These are phyloP conservation scores for Gymnopus androsaceus DNA, from an alignment of 1,284 basidiomycete genomes.

Conservation along the genomic window DNA sequence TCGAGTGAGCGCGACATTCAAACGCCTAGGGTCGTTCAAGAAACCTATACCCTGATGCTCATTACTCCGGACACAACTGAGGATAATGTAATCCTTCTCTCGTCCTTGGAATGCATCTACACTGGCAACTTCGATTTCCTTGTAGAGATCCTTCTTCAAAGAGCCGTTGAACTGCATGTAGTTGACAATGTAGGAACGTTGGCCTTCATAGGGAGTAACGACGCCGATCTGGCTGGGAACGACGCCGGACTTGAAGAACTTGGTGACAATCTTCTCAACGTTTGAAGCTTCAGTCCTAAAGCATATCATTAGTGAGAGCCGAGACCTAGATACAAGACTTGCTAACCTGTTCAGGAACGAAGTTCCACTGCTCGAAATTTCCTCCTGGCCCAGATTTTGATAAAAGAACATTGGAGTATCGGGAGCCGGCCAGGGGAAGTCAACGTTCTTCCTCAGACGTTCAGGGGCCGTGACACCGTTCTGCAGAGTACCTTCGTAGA, in stretches of 20 bases:
- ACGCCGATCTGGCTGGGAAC: constrained; percentile 95
- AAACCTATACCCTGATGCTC: constrained; percentile 99
- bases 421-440: constrained; percentile 99
- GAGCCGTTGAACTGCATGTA: constrained; percentile 99
- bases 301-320: too few relatives aligned
- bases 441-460: constrained; percentile 93
- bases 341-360: constrained; percentile 98
- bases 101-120: constrained; percentile 99
- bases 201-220: constrained; percentile 98
- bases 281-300: constrained; percentile 95
- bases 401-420: constrained; percentile 99
- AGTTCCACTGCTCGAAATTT: constrained; percentile 97
- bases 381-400: constrained; percentile 98
- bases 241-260: constrained; percentile 99
- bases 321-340: too few relatives aligned
- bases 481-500: constrained; percentile 98
- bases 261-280: constrained; percentile 99
- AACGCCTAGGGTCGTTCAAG: constrained; percentile 93
- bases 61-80: constrained; percentile 98
- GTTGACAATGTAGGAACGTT: constrained; percentile 97
- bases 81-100: constrained; percentile 99
- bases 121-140: constrained; percentile 98
- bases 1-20: constrained; percentile 96
- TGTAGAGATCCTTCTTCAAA: constrained; percentile 98
- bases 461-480: constrained; percentile 99